Evolutionary conservation across 139 green algal species (phyloP).

Genomic region (Chlamydomonas schloesseri): DNA sequence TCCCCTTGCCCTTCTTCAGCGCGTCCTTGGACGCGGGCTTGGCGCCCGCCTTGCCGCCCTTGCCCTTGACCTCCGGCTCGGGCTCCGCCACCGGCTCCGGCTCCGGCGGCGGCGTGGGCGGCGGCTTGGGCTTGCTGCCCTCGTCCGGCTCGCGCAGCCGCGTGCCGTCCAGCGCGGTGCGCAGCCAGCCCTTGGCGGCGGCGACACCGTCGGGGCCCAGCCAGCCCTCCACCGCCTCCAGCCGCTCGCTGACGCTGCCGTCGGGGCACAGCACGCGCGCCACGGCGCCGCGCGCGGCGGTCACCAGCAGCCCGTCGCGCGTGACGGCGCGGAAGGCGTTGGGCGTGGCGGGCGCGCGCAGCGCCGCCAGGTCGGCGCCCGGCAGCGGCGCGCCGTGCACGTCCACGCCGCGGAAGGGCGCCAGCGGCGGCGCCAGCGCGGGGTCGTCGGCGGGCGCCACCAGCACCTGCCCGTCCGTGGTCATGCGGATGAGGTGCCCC

Average conservation of each 20-base stretch:
- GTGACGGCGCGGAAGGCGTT: conserved; percentile 59
- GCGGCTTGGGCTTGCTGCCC: conserved; percentile 14
- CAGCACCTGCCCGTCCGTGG: conserved; percentile 56
- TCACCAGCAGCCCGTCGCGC: conserved; percentile 49
- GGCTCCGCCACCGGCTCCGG: not conserved
- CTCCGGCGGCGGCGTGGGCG: conserved; percentile 21
- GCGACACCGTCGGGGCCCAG: not conserved
- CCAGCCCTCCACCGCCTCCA: conserved; percentile 39
- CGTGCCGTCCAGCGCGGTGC: conserved; percentile 50
- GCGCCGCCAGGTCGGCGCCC: conserved; percentile 39
- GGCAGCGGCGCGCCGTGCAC: conserved; percentile 58
- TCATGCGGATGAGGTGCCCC: conserved; percentile 49
- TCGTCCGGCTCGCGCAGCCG: conserved; percentile 53
- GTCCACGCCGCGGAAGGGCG: conserved; percentile 48
- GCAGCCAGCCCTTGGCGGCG: conserved; percentile 42
- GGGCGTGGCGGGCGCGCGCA: conserved; percentile 14
- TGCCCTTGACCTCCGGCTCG: not conserved
- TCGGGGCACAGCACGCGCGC: conserved; percentile 56
- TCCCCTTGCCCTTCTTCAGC: not conserved
- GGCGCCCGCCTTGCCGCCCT: not conserved
- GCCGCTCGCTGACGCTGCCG: conserved; percentile 52
- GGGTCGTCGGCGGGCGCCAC: conserved; percentile 12
- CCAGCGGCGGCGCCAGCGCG: not conserved
- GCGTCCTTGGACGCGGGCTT: not conserved
- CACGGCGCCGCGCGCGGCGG: conserved; percentile 23